These are phyloP conservation scores for Kwoniella newhampshirensis DNA, from an alignment of 768 basidiomycete species.

Conservation along the genomic window DNA sequence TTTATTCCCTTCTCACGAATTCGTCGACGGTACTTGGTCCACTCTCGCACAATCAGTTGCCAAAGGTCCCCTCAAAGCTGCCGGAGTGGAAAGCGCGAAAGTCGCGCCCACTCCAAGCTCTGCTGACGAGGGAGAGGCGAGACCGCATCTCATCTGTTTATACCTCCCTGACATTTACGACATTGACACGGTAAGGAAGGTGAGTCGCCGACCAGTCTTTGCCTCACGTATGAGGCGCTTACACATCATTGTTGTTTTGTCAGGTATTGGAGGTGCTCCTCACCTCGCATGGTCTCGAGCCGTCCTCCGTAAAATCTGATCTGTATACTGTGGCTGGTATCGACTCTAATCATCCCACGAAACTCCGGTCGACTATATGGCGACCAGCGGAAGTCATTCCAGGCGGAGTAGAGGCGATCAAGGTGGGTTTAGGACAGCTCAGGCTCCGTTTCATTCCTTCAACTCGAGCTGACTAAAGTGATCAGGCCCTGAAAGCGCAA, in stretches of 20 bases:
- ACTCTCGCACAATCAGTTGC: slow-evolving; percentile 28
- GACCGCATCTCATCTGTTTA: slow-evolving; percentile 25
- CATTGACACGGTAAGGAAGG: slow-evolving; percentile 13
- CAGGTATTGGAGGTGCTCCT: slow-evolving; percentile 30
- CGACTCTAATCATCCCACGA: slow-evolving; percentile 31
- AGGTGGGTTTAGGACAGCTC: slow-evolving; percentile 2
- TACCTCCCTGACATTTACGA: slow-evolving; percentile 31
- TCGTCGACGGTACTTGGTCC: slow-evolving; percentile 28
- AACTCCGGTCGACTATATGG: slow-evolving; percentile 27
- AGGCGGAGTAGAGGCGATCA: slow-evolving; percentile 18
- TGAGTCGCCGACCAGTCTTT: not conserved
- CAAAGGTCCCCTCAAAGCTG: slow-evolving; percentile 22
- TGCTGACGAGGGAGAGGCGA: not conserved
- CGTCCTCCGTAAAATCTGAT: slow-evolving; percentile 28
- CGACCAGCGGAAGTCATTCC: slow-evolving; percentile 26
- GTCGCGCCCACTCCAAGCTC: slow-evolving; percentile 16
- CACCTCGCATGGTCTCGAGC: slow-evolving; percentile 28
- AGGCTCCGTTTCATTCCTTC: no score
- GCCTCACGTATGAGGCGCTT: not conserved
- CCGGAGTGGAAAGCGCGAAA: slow-evolving; percentile 28
- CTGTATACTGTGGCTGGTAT: slow-evolving; percentile 39
- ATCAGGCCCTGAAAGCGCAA: slow-evolving; percentile 11
- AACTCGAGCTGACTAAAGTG: not conserved
- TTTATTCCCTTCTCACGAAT: slow-evolving; percentile 19
- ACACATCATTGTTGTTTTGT: not conserved